Conservation (phyloP, 106 monocot species). For the Cymbidium sinense region DNA sequence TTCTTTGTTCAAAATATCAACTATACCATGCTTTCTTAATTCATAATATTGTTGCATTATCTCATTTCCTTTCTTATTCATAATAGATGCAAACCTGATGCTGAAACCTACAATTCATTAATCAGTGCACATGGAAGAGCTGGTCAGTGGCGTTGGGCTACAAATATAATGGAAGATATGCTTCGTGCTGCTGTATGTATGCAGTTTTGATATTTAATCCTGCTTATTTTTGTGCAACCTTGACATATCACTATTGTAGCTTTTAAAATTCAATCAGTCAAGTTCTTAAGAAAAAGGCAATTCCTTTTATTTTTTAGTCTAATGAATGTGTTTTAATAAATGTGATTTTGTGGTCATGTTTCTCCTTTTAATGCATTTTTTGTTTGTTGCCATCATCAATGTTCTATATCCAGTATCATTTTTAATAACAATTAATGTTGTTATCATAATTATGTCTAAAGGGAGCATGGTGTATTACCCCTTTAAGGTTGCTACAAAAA, state of each 20-base stretch:
- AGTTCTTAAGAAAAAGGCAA: neutral
- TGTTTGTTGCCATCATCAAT: neutral
- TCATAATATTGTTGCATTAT: neutral
- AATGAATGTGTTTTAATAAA: neutral
- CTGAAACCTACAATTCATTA: conserved; percentile 83
- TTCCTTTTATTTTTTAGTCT: neutral
- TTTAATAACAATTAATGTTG: neutral
- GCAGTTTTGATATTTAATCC: neutral
- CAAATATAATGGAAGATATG: conserved; percentile 98
- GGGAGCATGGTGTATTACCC: neutral
- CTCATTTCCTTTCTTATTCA: neutral
- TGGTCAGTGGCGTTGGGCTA: conserved; percentile 93
- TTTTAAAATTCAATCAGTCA: neutral
- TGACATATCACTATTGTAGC: neutral
- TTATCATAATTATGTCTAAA: neutral
- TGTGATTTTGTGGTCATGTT: neutral
- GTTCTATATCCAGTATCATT: neutral
- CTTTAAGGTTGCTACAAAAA: too few relatives aligned
- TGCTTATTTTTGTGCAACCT: neutral
- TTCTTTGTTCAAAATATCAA: neutral
- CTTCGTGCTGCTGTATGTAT: conserved; percentile 78
- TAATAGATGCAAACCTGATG: conserved; percentile 94
- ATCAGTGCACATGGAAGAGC: conserved; percentile 88
- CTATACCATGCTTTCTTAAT: neutral
- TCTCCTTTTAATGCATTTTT: neutral